A percentile compares a stretch with the other conserved stretches of the same genome.
Conservation (phyloP, 148 eudicot species). For the Rhododendron kiyosumense region DNA sequence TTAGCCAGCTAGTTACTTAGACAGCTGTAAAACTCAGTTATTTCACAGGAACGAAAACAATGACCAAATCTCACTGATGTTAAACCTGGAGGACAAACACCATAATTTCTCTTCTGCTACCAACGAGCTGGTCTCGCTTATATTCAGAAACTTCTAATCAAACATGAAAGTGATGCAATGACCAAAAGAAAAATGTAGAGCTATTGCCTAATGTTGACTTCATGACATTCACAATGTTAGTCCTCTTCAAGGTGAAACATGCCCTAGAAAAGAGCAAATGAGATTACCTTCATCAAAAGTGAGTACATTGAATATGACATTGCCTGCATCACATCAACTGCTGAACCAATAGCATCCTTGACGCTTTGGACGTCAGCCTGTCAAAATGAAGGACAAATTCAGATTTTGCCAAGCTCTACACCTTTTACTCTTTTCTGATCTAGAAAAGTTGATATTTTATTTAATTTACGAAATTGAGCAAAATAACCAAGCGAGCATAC, state of each 20-base stretch:
- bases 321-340: conserved; percentile 82
- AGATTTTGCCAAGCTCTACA: conserved; percentile 7
- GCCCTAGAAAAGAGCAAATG: conserved; percentile 8
- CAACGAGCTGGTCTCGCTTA: background rate
- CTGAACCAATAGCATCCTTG: conserved; percentile 75
- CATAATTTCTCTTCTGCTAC: background rate
- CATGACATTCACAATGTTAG: background rate
- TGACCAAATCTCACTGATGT: background rate
- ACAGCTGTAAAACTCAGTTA: background rate
- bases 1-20: background rate
- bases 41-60: background rate
- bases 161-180: background rate
- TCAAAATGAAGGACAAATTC: conserved; percentile 6
- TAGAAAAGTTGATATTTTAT: conserved; percentile 1
- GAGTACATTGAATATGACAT: conserved; percentile 61
- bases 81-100: background rate
- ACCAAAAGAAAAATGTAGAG: background rate
- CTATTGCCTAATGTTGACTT: background rate
- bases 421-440: background rate
- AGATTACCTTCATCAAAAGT: conserved; percentile 53
- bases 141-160: conserved; percentile 5
- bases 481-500: conserved; percentile 36
- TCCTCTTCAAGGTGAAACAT: background rate
- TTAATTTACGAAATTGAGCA: background rate
- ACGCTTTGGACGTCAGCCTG: conserved; percentile 78